Evolutionary conservation across 495 filamentous ascomycete genomes (phyloP).

Genomic region (Chaetomidium leptoderma): DNA sequence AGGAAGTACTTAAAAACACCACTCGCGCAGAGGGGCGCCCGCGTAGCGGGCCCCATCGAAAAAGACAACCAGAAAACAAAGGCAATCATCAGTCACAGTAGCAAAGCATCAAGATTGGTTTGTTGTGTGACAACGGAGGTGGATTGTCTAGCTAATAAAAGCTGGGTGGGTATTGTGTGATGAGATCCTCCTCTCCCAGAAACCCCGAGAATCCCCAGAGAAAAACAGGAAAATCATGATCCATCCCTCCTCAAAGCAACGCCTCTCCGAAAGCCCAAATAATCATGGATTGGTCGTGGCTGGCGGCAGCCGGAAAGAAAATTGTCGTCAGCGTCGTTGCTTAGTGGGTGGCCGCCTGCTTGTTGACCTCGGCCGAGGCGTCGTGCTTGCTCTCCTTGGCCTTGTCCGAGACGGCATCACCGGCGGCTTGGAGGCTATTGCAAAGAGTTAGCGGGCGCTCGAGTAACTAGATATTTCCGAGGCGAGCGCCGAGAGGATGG

Average conservation of each 20-base stretch:
- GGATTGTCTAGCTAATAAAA: slow-evolving; percentile 13
- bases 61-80: background rate
- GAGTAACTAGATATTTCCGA: no score
- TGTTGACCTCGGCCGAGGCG: slow-evolving; percentile 53
- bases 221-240: slow-evolving; percentile 4
- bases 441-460: background rate
- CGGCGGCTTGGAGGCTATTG: slow-evolving; percentile 49
- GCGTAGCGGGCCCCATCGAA: no score
- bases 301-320: slow-evolving; percentile 9
- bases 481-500: slow-evolving; percentile 1
- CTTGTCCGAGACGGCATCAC: slow-evolving; percentile 57
- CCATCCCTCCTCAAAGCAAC: slow-evolving; percentile 6
- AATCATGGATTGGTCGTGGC: slow-evolving; percentile 8
- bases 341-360: slow-evolving; percentile 56
- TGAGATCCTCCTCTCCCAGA: slow-evolving; percentile 10
- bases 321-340: slow-evolving; percentile 21
- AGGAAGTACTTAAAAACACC: no score
- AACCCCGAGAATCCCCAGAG: background rate
- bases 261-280: slow-evolving; percentile 8
- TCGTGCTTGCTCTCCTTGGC: slow-evolving; percentile 51
- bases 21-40: no score
- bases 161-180: slow-evolving; percentile 10
- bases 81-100: background rate
- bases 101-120: background rate
- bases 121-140: slow-evolving; percentile 11